Percentiles rank a stretch among this genome's conserved stretches.
Conservation (phyloP, 1,284 basidiomycete species). For the Meripilus lineatus region DNA sequence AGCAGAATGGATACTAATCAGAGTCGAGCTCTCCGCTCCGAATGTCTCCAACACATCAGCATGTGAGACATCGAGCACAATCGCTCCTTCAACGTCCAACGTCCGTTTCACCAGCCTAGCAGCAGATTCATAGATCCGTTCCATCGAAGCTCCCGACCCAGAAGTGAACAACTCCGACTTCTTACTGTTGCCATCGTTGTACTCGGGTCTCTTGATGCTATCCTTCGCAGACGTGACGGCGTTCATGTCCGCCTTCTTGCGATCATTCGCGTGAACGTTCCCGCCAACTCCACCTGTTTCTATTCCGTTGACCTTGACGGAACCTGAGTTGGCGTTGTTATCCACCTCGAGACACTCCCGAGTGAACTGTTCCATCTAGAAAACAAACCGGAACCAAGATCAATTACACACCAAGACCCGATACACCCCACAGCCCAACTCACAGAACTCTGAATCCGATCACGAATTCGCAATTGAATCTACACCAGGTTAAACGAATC, state of each 20-base stretch:
- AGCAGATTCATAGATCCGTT: slow-evolving; percentile 82
- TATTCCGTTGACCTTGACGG: too few species aligned
- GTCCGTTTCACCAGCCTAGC: slow-evolving; percentile 86
- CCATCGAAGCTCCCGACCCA: slow-evolving; percentile 57
- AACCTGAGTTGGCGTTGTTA: too few species aligned
- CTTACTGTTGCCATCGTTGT: slow-evolving; percentile 41
- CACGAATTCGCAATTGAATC: slow-evolving; percentile 88
- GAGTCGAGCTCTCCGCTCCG: slow-evolving; percentile 59
- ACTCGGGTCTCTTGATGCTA: too few species aligned
- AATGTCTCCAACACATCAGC: slow-evolving; percentile 83
- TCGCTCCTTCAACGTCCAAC: slow-evolving; percentile 86
- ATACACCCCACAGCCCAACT: too few species aligned
- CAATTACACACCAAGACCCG: slow-evolving; percentile 49
- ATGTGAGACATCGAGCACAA: slow-evolving; percentile 90
- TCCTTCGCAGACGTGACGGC: too few species aligned
- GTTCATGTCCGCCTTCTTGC: too few species aligned
- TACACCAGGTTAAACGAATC: slow-evolving; percentile 22
- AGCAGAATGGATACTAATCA: slow-evolving; percentile 54
- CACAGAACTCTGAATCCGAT: slow-evolving; percentile 89
- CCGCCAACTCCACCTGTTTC: too few species aligned
- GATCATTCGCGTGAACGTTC: too few species aligned
- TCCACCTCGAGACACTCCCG: slow-evolving; percentile 94
- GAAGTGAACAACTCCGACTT: slow-evolving; percentile 15
- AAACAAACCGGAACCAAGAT: slow-evolving; percentile 6
- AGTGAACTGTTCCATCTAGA: slow-evolving; percentile 89